These are phyloP conservation scores for Neurospora hispaniola DNA, from an alignment of 495 filamentous ascomycete species.

Conservation along the genomic window DNA sequence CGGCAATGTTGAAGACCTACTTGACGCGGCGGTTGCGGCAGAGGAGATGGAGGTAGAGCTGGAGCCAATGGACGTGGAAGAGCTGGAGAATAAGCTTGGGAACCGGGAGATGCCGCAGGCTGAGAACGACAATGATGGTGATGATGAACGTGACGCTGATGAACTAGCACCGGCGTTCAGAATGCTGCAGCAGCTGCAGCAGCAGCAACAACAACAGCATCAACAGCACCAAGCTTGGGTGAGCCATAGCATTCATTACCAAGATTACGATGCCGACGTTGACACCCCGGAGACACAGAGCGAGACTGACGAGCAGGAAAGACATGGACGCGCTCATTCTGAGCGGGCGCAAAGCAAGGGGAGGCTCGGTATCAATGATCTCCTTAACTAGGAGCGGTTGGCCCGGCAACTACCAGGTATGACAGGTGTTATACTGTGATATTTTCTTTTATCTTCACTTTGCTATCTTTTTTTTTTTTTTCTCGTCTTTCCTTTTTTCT, in stretches of 20 bases:
- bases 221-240: neutral
- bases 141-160: neutral
- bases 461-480: neutral
- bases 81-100: neutral
- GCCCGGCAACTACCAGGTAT: neutral
- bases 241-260: neutral
- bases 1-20: neutral
- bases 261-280: neutral
- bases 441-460: neutral
- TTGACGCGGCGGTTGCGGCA: neutral
- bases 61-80: neutral
- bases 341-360: neutral
- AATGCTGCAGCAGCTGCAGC: neutral
- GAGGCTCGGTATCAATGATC: neutral
- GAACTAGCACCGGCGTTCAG: neutral
- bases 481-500: no score
- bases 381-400: neutral
- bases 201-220: neutral
- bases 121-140: neutral
- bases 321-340: neutral
- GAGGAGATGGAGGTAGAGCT: neutral
- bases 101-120: neutral
- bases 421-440: neutral
- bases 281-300: neutral
- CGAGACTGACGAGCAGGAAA: neutral